phyloP scores from a whole-genome alignment of 208 protist genomes.

The Crithidia thermophila region DNA sequence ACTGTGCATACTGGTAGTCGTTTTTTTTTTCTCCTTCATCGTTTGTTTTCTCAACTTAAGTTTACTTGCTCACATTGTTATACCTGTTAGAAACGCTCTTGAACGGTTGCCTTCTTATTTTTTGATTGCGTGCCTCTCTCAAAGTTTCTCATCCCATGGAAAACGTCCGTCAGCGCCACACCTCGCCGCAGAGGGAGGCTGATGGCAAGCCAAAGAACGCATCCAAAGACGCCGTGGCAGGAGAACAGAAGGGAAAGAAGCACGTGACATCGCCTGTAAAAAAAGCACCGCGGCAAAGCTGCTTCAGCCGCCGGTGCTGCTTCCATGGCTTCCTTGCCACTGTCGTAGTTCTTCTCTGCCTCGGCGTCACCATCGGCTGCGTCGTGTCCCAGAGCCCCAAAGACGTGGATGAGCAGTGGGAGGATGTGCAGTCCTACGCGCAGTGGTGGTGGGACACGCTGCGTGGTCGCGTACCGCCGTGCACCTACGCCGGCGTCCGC shows the following conservation, averaged over 20 bases:
- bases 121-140: neutral
- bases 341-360: conserved; percentile 14
- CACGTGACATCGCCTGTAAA: neutral
- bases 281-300: neutral
- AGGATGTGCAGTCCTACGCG: conserved; percentile 28
- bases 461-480: conserved; percentile 16
- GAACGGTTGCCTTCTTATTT: too few species aligned
- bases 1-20: too few species aligned
- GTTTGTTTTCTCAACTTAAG: neutral
- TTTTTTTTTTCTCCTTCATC: conserved; percentile 1
- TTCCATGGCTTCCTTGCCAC: neutral
- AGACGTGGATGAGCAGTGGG: conserved; percentile 33
- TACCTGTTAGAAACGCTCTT: too few species aligned
- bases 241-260: neutral
- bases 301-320: conserved; percentile 5
- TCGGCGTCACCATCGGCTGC: conserved; percentile 13
- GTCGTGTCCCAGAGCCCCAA: conserved; percentile 19
- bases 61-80: neutral
- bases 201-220: neutral
- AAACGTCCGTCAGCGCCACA: conserved; percentile 1
- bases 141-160: conserved; percentile 8
- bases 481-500: conserved; percentile 37
- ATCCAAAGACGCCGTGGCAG: neutral
- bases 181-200: neutral
- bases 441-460: conserved; percentile 23